Conservation (phyloP, 164 flowering plant genomes). For the Vitis vinifera region DNA sequence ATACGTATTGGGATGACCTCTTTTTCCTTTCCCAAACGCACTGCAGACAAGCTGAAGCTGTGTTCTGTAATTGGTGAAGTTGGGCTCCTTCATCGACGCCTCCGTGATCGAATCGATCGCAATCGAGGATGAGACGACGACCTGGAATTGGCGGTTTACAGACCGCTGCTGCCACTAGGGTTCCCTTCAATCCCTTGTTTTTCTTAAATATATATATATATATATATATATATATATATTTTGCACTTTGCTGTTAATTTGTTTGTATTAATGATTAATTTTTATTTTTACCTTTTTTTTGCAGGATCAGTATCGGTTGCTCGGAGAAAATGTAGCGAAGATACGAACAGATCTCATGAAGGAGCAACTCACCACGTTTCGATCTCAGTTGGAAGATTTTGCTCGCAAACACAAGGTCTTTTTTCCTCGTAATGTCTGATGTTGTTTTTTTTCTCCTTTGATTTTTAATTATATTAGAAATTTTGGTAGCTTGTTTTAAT, state of each 20-base stretch:
- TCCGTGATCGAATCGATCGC: no score
- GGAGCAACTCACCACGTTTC: conserved; percentile 86
- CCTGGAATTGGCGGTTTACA: conserved; percentile 67
- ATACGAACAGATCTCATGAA: conserved; percentile 90
- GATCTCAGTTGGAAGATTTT: conserved; percentile 90
- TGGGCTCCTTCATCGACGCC: no score
- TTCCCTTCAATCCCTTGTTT: background rate
- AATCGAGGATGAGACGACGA: conserved; percentile 39
- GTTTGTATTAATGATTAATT: background rate
- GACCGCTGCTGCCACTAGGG: conserved; percentile 64
- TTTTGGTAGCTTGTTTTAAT: no score
- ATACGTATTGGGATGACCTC: no score
- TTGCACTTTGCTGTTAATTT: background rate
- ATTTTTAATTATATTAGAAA: no score
- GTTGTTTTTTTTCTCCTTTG: no score
- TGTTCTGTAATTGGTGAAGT: no score
- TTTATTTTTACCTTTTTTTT: background rate
- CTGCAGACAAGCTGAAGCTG: no score
- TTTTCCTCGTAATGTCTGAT: background rate
- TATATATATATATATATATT: background rate
- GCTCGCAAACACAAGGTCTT: conserved; percentile 97
- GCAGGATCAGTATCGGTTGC: conserved; percentile 85
- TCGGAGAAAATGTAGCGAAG: conserved; percentile 96
- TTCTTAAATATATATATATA: no score
- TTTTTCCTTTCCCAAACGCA: no score